Percentiles rank a stretch among this genome's conserved stretches.
phyloP scores from a whole-genome alignment of 257 asterid species.

The Solanum piurae region DNA sequence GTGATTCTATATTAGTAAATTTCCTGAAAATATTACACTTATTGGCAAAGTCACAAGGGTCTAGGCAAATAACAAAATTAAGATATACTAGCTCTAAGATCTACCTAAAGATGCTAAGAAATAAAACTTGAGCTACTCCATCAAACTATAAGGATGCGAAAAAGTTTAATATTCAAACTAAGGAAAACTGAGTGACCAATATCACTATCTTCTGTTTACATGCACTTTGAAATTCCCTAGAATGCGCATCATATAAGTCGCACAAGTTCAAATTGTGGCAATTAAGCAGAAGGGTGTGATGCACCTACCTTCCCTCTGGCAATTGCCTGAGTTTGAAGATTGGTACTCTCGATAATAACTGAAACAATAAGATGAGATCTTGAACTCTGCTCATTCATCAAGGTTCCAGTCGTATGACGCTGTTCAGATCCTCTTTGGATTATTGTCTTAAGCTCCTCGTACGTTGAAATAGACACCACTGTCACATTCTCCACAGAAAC shows the following conservation, averaged over 20 bases:
- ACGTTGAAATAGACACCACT: slow-evolving; percentile 51
- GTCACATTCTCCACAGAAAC: slow-evolving; percentile 84
- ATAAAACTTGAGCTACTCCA: background rate
- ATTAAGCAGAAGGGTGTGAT: background rate
- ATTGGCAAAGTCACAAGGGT: background rate
- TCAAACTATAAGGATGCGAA: background rate
- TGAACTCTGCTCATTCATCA: slow-evolving; percentile 94
- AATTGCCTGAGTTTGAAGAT: slow-evolving; percentile 87
- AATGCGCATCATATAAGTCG: background rate
- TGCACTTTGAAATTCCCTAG: background rate
- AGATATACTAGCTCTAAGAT: background rate
- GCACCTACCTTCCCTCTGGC: slow-evolving; percentile 88
- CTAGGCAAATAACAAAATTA: too few relatives aligned
- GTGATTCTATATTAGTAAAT: background rate
- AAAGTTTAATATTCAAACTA: background rate
- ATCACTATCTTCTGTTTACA: background rate
- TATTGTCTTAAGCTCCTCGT: slow-evolving; percentile 51
- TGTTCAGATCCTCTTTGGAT: slow-evolving; percentile 81
- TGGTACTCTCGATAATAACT: slow-evolving; percentile 75
- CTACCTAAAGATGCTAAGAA: background rate
- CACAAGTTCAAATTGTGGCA: background rate
- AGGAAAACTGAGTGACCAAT: background rate
- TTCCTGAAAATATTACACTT: background rate
- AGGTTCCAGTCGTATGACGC: slow-evolving; percentile 81
- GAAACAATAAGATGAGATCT: slow-evolving; percentile 94